Evolutionary conservation across 495 filamentous ascomycete species (phyloP), one percentile per base, ranked within the genome.

Genomic region (Lindgomyces ingoldianus): DNA sequence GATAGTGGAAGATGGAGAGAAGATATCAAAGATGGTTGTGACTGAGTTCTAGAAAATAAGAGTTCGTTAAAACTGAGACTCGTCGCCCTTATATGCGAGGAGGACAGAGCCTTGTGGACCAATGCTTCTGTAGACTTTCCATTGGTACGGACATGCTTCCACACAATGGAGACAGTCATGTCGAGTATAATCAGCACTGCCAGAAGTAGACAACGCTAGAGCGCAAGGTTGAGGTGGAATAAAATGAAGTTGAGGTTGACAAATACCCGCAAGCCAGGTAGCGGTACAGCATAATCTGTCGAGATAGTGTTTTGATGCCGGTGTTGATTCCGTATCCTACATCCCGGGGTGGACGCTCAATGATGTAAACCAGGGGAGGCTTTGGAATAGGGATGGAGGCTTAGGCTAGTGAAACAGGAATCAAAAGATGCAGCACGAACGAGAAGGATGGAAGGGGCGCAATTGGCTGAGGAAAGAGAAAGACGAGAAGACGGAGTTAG

Each of bases 281-380:
- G n/a, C n/a, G n/a, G n/a, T n/a, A n/a, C n/a, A n/a, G n/a, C n/a
- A n/a, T n/a, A n/a, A n/a, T n/a, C n/a, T n/a, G n/a, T n/a, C n/a
- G n/a, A n/a, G 9, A n/a, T 52, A 14, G 12, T 27, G 24, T 4
- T 22, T 6, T 14, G 11, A 25, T 10, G 48, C 19, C n/a, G 48
- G 26, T 52, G 18, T 25, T 52, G 48, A 52, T 52, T 52, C 48
- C 48, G 48, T 27, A 52, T 52, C 48, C 19, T 27, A 27, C 48
- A 52, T 24, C 48, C 25, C 48, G 24, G 48, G 48, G 48, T 25
- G n/a, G n/a, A n/a, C n/a, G n/a, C n/a, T n/a, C n/a, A n/a, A n/a
- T n/a, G n/a, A n/a, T n/a, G n/a, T n/a, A n/a, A n/a, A n/a, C n/a
- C n/a, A n/a, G n/a, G n/a, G n/a, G n/a, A n/a, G n/a, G n/a, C n/a